These are phyloP conservation scores for Ascochyta fabae DNA, from an alignment of 2,329 filamentous ascomycete species.

Conservation along the genomic window DNA sequence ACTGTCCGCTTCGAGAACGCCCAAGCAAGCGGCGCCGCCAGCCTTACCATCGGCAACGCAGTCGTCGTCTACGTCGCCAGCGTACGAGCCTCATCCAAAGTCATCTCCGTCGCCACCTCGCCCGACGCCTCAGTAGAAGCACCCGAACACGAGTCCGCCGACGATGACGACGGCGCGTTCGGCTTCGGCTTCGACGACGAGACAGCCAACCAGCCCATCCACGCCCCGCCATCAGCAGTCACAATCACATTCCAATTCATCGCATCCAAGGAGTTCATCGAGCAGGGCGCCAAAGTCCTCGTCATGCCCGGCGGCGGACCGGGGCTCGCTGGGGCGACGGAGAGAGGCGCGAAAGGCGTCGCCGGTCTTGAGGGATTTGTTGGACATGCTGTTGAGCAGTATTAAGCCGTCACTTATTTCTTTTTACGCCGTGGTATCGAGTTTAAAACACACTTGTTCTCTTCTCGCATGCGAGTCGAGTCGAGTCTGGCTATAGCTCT, in stretches of 20 bases:
- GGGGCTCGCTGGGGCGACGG: conserved; percentile 62
- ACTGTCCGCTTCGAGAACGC: conserved; percentile 70
- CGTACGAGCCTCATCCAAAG: conserved; percentile 79
- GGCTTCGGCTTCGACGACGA: conserved; percentile 63
- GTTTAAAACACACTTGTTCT: no score
- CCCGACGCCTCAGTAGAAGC: neutral
- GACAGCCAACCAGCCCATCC: conserved; percentile 17
- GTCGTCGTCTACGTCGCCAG: conserved; percentile 89
- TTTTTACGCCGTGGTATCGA: neutral
- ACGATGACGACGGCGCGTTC: conserved; percentile 54
- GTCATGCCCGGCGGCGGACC: conserved; percentile 74
- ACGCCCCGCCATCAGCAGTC: conserved; percentile 32
- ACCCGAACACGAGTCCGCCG: conserved; percentile 16
- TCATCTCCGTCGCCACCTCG: conserved; percentile 60
- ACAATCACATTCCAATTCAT: conserved; percentile 73
- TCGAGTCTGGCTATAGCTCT: no score
- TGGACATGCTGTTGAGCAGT: conserved; percentile 60
- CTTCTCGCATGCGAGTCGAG: no score
- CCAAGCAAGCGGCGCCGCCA: conserved; percentile 62
- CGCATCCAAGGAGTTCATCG: conserved; percentile 74
- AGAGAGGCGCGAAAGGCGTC: conserved; percentile 55
- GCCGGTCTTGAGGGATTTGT: conserved; percentile 75
- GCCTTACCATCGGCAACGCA: conserved; percentile 69
- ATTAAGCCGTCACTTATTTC: neutral
- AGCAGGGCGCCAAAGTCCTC: conserved; percentile 72